Evolutionary conservation across 768 basidiomycete species (phyloP), one percentile per base, ranked within the genome.

Genomic region (Rhodotorula babjevae): DNA sequence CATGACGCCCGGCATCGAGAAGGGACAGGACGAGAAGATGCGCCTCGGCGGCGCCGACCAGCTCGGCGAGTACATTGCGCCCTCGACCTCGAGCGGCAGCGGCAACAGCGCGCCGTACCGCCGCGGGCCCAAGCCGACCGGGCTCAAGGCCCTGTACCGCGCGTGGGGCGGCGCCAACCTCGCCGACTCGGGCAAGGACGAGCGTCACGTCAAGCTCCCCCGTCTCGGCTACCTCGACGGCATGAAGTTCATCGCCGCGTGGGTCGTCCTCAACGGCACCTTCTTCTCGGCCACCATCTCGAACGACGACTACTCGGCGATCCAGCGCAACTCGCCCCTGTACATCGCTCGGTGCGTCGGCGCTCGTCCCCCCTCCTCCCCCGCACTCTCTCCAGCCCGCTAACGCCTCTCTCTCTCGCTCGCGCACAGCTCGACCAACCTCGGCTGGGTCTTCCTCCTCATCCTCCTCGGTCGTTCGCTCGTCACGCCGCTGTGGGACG

Each of bases 161-260:
- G 63, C 69, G 36, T 72, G 66, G 69, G 63, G 67, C 31, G 76
- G 72, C 16, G 71, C 72, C 53, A 69, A 59, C 69, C 50, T 75
- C 63, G 72, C 66, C 72, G 71, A 77, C 64, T 68, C 66, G 53
- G 76, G 74, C 66, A 72, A 69, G 65, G 77, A 78, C 71, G 76
- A 75, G 47, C 65, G 76, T 12, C 77, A 77, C 71, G 65, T 69
- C 66, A 78, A 78, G 70, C 67, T 67, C 18, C 76, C 73, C 21
- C 58, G 77, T n/a, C 44, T 79, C 31, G 79, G 79, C 36, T 80
- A 79, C 76, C 65, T 80, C 67, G 75, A 78, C 60, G 79, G 78
- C 52, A 29, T 77, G 58, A 79, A 79, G 71, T 79, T 79, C 72
- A 56, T 77, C 69, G 65, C 71, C 27, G 73, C 76, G 23, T 77